These are phyloP conservation scores for Hemileia vastatrix DNA, from an alignment of 1,284 basidiomycete species.

Conservation along the genomic window DNA sequence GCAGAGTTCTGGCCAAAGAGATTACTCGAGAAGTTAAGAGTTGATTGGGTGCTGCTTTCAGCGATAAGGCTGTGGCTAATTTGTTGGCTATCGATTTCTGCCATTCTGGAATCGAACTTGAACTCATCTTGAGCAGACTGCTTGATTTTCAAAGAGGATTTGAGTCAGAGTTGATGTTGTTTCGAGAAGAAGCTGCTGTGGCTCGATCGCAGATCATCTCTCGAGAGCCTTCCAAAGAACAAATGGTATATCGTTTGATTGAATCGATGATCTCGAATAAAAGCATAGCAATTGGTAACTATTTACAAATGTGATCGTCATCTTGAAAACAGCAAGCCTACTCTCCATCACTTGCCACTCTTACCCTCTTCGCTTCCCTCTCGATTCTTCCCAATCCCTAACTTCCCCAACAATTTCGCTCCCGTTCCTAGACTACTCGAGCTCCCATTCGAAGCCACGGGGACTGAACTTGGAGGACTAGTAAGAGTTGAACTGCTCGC, in stretches of 20 bases:
- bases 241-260: too few species aligned
- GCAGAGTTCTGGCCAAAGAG: conserved; percentile 29
- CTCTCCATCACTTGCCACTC: neutral
- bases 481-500: neutral
- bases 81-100: neutral
- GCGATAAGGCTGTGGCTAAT: neutral
- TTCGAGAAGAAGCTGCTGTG: too few species aligned
- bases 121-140: neutral
- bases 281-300: too few species aligned
- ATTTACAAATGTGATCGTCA: too few species aligned
- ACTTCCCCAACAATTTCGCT: neutral
- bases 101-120: neutral
- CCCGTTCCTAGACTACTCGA: neutral
- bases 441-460: neutral
- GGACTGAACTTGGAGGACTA: neutral
- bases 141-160: too few species aligned
- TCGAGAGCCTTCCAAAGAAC: too few species aligned
- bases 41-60: conserved; percentile 33
- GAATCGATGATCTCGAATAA: too few species aligned
- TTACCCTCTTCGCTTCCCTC: neutral
- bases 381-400: neutral
- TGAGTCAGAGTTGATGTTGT: too few species aligned
- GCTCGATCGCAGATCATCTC: too few species aligned
- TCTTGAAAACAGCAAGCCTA: too few species aligned
- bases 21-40: conserved; percentile 35